Evolutionary conservation across 371 early-diverging fungal species (phyloP).

Genomic region (Coemansia linderi): DNA sequence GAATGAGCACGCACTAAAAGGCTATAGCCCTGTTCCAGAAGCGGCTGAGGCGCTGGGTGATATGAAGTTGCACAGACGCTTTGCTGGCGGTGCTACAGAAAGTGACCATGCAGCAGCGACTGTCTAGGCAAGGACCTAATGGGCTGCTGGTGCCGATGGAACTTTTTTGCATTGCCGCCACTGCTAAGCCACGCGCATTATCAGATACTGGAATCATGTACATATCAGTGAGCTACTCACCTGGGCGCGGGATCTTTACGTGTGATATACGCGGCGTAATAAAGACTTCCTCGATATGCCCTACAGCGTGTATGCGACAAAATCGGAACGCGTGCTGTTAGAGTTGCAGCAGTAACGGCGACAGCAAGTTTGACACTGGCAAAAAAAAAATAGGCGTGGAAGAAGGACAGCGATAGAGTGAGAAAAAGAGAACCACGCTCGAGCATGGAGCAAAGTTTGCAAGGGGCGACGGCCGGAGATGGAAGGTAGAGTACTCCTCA

Average conservation of each 20-base stretch:
- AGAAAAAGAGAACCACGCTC: background rate
- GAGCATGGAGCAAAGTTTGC: background rate
- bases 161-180: background rate
- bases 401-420: background rate
- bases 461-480: background rate
- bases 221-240: slow-evolving; percentile 22
- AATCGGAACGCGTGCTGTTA: background rate
- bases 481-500: background rate
- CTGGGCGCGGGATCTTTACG: slow-evolving; percentile 25
- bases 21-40: background rate
- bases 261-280: slow-evolving; percentile 26
- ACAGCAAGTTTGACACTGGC: background rate
- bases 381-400: background rate
- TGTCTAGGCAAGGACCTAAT: background rate
- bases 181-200: background rate
- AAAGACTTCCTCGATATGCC: slow-evolving; percentile 34
- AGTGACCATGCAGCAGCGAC: background rate
- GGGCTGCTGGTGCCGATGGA: background rate
- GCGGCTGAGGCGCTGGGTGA: background rate
- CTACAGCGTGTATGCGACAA: slow-evolving; percentile 14
- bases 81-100: background rate
- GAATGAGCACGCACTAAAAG: background rate
- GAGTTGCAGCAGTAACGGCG: background rate
- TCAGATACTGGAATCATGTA: background rate
- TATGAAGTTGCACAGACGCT: background rate